Evolutionary conservation across 257 asterid genomes (phyloP), one percentile per base, ranked within the genome.

Genomic region (Solanum bulbocastanum): DNA sequence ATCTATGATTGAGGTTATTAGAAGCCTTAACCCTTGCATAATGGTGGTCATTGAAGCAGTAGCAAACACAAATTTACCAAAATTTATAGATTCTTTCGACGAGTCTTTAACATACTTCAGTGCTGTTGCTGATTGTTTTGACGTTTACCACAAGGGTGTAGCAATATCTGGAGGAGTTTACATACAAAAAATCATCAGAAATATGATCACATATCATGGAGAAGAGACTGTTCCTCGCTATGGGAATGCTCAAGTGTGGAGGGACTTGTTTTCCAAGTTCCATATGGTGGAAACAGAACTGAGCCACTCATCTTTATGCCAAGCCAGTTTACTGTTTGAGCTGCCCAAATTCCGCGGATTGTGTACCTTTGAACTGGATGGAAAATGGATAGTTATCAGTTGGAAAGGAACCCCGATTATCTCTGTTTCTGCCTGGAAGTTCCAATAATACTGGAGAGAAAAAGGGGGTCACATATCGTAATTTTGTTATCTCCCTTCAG

Each of bases 221-320:
- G 90, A 69, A 23, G 88, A 89, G 35, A 86, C 87, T 39, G 85
- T 89, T 25, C 84, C 72, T 10, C 88, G 89, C 37, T 68, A 60
- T 30, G 87, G 42, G 7, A 87, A 60, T 35, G 85, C 90, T 65
- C 84, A 88, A 39, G 78, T 88, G 46, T 91, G 96, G 96, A 90
- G 94, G 89, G 88, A 40, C n/a, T 65, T 68, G 36, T 85, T 91
- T 65, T 78, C 75, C 11, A 56, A 76, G 32, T 87, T 87, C 62
- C 90, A 91, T 15, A 81, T 92, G 42, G 88, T 88, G 76, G 95
- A 94, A 84, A 58, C 84, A 10, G 91, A 83, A 6, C 88, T 92
- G 66, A 92, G 95, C 81, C 66, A 72, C 71, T 52, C 83, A n/a
- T 89, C 95, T 22, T 60, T 93, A 87, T 81, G 36, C 84, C n/a